Evolutionary conservation across 1,284 basidiomycete genomes (phyloP), one percentile per base, ranked within the genome.

Genomic region (Tetrapyrgos nigripes): DNA sequence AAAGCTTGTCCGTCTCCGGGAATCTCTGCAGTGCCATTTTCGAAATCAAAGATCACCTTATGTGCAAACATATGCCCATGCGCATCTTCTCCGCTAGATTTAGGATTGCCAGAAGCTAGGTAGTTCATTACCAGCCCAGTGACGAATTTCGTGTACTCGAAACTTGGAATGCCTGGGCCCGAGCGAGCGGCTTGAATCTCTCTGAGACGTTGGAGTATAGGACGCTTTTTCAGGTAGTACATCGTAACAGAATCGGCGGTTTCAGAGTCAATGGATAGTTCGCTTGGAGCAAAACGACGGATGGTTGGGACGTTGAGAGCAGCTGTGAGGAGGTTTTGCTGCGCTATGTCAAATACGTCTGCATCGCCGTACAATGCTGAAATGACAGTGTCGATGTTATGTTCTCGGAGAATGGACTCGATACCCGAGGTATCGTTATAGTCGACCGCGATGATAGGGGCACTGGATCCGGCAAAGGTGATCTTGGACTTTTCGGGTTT

Each of bases 81-180:
- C 1, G 54, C 58, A n/a, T 60, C 55, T 17, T 4, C 44, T 2
- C 50, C 54, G 11, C 52, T 45, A 17, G 58, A 54, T 23, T 56
- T 60, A 11, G 54, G 29, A 29, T 60, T 60, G 13, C 58, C 58
- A 8, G 27, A 37, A 9, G 23, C 54, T 8, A 53, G 37, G 31
- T 60, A 60, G 21, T 60, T 60, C 54, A 60, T 60, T 43, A 60
- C 47, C 1, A 37, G n/a, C 3, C 54, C 58, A 23, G 28, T 24
- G 24, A 50, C 44, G 48, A 60, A 60, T 14, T 31, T 23, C 6
- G 53, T 56, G n/a, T 31, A 60, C 44, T 60, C 54, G 19, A 60
- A 60, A 19, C 19, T 23, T 3, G 1, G 17, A 35, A n/a, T n/a
- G n/a, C n/a, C 31, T 33, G 19, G n/a, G 11, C 17, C 4, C 28